Evolutionary conservation across 2,329 filamentous ascomycete species (phyloP), one percentile per base, ranked within the genome.

Genomic region (Pleoardoris graminearum): DNA sequence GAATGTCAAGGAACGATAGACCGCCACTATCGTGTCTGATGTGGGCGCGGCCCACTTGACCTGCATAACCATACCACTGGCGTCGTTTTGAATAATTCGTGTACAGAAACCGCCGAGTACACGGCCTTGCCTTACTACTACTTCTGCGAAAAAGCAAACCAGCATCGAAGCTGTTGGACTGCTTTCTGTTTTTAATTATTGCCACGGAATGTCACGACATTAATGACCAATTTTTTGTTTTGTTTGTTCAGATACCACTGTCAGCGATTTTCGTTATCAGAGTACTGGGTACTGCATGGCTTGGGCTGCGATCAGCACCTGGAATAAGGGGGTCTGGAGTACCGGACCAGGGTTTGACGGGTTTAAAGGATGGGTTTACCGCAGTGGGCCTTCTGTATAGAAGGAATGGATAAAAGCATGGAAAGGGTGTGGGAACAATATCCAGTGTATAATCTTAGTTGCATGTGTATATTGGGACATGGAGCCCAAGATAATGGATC

Each of bases 261-360:
- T 60, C 45, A 62, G 63, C 61, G 58, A 88, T 68, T n/a, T 76
- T 93, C 44, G 87, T 73, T 77, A 92, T 38, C 80, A 85, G 6
- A 77, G 91, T 55, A 82, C 80, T 64, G 82, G 85, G 50, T 47
- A 45, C 45, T 49, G 44, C 48, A 51, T 58, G 32, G 16, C 51
- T 14, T 83, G 91, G 76, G 85, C 90, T 71, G 80, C 78, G 52
- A 80, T 80, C 32, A 76, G 85, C 54, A 47, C 27, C 49, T 41
- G 27, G n/a, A 32, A 19, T 45, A 44, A 45, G 30, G 33, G 49
- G 16, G 49, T n/a, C 19, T n/a, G 19, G 36, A 41, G n/a, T 42
- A 19, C 10, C 25, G 35, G 33, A 36, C 27, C 27, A 32, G 17
- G 19, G 27, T 23, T 14, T 12, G 41, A 44, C 32, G 12, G 16